Base-by-base conservation (phyloP, 352 stramenopile genomes). In the Globisporangium middletonii region DNA sequence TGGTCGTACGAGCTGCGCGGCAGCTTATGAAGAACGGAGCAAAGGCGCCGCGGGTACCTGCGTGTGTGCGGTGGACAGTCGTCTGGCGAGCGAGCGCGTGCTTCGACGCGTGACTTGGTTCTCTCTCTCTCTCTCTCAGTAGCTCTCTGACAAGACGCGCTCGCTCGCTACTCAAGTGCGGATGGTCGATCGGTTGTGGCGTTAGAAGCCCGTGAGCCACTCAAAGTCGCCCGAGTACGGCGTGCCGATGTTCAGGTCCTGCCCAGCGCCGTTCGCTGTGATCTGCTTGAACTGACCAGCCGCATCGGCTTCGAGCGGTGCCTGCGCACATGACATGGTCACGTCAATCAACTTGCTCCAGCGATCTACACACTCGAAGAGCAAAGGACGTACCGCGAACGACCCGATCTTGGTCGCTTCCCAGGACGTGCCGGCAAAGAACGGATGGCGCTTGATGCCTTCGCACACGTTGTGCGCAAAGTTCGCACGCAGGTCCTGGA, bases 371-470 rank as follows among this genome's bases (percentile, higher is more conserved):
- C 12, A 46, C 15, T 8, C 8, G 7, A 6, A 38, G 33, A 11
- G 33, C 33, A 11, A 6, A 38, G 7, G 33, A 77, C 77, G 30
- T 72, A 94, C 84, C 64, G 76, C 77, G 57, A 94, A 90, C 8
- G 82, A 89, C 55, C 81, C 82, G 30, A 77, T 77, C 61, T 92
- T 91, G 3, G 82, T 91, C 15, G 82, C 77, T 51, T 92, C 81
- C 85, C 85, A 95, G 30, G 81, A 81, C 2, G 82, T 90, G 42
- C 82, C 82, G 60, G 83, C 73, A 53, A 95, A 95, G 56, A 95
- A 95, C 12, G 81, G 50, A 53, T 94, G 84, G 43, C 82, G 83
- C 60, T 92, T 89, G 37, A 93, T 90, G 27, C 68, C 69, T 53
- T 86, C 75, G 57, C 81, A 90, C 7, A 75, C 77, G 51, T 74